Conservation (phyloP, 305 asterid genomes). For the Solanum hybrid region DNA sequence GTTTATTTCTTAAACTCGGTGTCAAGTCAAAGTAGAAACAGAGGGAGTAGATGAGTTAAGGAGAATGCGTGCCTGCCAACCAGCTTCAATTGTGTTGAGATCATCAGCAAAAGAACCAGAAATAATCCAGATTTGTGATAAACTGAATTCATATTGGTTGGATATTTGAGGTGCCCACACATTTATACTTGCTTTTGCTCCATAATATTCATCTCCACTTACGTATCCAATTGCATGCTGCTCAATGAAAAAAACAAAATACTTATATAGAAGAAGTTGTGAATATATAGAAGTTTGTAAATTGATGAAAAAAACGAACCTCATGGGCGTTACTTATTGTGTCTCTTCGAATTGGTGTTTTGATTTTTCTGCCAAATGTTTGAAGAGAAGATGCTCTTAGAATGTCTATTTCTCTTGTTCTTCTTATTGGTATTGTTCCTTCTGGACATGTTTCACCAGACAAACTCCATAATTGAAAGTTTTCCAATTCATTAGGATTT, state of each 20-base stretch:
- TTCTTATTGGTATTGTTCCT: slow-evolving; percentile 59
- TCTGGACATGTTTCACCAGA: slow-evolving; percentile 60
- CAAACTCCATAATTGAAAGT: slow-evolving; percentile 56
- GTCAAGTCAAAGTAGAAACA: too few species aligned
- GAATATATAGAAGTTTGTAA: too few species aligned
- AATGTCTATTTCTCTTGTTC: slow-evolving; percentile 53
- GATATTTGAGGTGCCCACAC: slow-evolving; percentile 9
- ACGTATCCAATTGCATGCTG: slow-evolving; percentile 12
- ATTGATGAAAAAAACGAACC: slow-evolving; percentile 23
- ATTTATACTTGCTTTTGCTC: slow-evolving; percentile 6
- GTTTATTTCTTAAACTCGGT: too few species aligned
- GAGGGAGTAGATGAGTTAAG: too few species aligned
- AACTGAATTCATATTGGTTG: slow-evolving; percentile 3
- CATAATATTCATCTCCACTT: slow-evolving; percentile 8
- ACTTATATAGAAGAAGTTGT: neutral
- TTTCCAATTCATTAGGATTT: slow-evolving; percentile 29
- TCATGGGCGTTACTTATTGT: slow-evolving; percentile 56
- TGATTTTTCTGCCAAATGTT: slow-evolving; percentile 44
- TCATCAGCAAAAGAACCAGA: slow-evolving; percentile 61
- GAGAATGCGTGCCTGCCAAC: slow-evolving; percentile 61
- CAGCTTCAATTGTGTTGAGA: slow-evolving; percentile 98
- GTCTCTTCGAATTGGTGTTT: slow-evolving; percentile 38
- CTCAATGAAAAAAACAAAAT: too few species aligned
- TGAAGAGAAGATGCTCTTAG: slow-evolving; percentile 38
- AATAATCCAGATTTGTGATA: slow-evolving; percentile 5